phyloP scores from a whole-genome alignment of 352 stramenopile genomes.

The Phytophthora pisi region DNA sequence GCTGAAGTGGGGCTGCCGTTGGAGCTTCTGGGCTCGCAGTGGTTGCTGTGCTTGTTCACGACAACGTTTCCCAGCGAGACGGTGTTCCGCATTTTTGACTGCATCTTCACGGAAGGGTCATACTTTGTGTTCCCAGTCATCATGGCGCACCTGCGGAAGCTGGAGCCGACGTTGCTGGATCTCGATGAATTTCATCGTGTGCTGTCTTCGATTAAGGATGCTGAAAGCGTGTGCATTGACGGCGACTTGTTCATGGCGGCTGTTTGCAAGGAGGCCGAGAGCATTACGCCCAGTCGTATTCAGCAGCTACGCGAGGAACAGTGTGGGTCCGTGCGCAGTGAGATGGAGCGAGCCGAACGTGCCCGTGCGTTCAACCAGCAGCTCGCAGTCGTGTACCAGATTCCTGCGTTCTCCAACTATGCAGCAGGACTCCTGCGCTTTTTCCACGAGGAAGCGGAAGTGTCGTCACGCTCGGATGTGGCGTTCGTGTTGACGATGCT shows the following conservation, averaged over 20 bases:
- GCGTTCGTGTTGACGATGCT: conserved; percentile 81
- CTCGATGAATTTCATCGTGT: conserved; percentile 75
- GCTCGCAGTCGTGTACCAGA: conserved; percentile 75
- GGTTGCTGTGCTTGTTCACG: conserved; percentile 91
- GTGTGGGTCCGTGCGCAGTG: conserved; percentile 60
- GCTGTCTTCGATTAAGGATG: conserved; percentile 75
- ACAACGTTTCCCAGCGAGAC: conserved; percentile 90
- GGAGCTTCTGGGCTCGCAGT: conserved; percentile 89
- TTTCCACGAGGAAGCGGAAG: conserved; percentile 78
- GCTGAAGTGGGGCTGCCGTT: conserved; percentile 80
- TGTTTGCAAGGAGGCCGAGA: conserved; percentile 50
- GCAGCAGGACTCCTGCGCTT: conserved; percentile 70
- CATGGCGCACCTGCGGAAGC: conserved; percentile 71
- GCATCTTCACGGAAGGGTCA: conserved; percentile 82
- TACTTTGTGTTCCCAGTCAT: conserved; percentile 87
- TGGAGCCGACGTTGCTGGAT: conserved; percentile 55
- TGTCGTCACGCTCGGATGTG: conserved; percentile 72
- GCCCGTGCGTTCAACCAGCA: conserved; percentile 69
- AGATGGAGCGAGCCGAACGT: conserved; percentile 73
- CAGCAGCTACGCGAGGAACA: conserved; percentile 56
- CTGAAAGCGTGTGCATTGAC: conserved; percentile 68
- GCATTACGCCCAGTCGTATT: conserved; percentile 45
- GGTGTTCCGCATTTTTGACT: conserved; percentile 89
- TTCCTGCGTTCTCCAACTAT: conserved; percentile 77
- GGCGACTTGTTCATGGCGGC: conserved; percentile 63